These are phyloP conservation scores for Botrytis squamosa DNA, from an alignment of 2,329 filamentous ascomycete genomes.

Conservation along the genomic window DNA sequence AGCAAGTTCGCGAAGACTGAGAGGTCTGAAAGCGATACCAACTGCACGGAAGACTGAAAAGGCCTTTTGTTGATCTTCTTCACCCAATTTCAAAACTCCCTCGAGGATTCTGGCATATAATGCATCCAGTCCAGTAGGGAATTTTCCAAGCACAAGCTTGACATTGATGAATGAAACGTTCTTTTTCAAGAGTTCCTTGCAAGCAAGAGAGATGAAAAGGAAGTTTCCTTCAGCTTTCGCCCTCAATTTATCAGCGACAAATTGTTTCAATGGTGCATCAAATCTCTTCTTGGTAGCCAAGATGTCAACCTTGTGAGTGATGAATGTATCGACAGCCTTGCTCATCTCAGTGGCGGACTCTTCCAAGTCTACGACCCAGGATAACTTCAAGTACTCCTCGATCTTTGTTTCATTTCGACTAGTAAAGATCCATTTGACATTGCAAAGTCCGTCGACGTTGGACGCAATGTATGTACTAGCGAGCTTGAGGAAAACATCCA, in stretches of 20 bases:
- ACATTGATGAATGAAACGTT: slow-evolving; percentile 19
- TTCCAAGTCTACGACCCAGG: slow-evolving; percentile 18
- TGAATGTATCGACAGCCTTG: slow-evolving; percentile 12
- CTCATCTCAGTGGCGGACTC: slow-evolving; percentile 1
- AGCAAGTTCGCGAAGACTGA: slow-evolving; percentile 19
- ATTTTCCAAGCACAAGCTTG: slow-evolving; percentile 19
- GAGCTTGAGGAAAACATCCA: slow-evolving; percentile 17
- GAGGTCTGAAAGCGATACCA: slow-evolving; percentile 20
- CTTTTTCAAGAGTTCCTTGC: slow-evolving; percentile 20
- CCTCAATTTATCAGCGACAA: slow-evolving; percentile 16
- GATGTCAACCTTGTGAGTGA: slow-evolving; percentile 10
- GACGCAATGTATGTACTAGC: slow-evolving; percentile 15
- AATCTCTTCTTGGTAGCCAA: slow-evolving; percentile 19
- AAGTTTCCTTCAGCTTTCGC: slow-evolving; percentile 17
- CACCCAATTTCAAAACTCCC: slow-evolving; percentile 6
- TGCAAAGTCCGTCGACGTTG: slow-evolving; percentile 17
- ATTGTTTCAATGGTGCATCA: slow-evolving; percentile 18
- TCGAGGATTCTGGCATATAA: slow-evolving; percentile 20
- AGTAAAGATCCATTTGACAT: slow-evolving; percentile 23
- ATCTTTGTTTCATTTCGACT: slow-evolving; percentile 21
- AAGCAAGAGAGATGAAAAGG: slow-evolving; percentile 20
- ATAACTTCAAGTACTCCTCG: slow-evolving; percentile 18
- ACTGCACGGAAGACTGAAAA: slow-evolving; percentile 21
- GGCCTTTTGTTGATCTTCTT: slow-evolving; percentile 20
- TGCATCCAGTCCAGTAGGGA: slow-evolving; percentile 15